Conservation (phyloP, 495 filamentous ascomycete species). For the Usnea hakonensis region DNA sequence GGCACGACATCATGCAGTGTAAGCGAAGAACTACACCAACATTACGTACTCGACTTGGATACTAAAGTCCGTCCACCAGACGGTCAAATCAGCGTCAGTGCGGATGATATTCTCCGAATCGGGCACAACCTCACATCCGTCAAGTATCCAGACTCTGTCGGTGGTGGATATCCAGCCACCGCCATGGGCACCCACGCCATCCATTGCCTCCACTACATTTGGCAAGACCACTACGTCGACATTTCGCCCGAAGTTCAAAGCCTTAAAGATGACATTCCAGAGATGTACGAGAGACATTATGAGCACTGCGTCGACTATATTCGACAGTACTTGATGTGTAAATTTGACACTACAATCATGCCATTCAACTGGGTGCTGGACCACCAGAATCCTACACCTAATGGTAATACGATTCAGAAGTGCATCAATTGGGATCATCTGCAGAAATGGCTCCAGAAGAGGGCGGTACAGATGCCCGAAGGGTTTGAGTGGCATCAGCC, state of each 20-base stretch:
- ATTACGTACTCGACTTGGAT: no score
- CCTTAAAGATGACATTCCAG: conserved; percentile 14
- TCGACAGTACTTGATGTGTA: conserved; percentile 29
- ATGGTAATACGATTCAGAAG: conserved; percentile 22
- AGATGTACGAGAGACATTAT: conserved; percentile 30
- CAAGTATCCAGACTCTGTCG: background rate
- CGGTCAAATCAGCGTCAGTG: conserved; percentile 6
- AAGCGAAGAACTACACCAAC: no score
- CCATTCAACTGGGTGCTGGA: conserved; percentile 26
- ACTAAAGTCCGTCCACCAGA: no score
- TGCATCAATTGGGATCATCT: conserved; percentile 31
- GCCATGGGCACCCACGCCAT: conserved; percentile 4
- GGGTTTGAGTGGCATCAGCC: conserved; percentile 17
- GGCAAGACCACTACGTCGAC: conserved; percentile 18
- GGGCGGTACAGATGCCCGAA: conserved; percentile 23
- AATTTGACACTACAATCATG: conserved; percentile 27
- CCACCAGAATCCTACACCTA: conserved; percentile 29
- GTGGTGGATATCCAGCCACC: conserved; percentile 12
- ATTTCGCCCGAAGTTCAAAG: background rate
- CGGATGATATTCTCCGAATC: background rate
- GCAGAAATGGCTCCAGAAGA: conserved; percentile 27
- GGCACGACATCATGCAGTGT: conserved; percentile 13
- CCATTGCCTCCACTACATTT: conserved; percentile 19
- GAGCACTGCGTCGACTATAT: conserved; percentile 32
- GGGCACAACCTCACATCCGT: background rate